Evolutionary conservation across 2,329 filamentous ascomycete species (phyloP), one percentile per base, ranked within the genome.

Genomic region (Colletotrichum australisinense): DNA sequence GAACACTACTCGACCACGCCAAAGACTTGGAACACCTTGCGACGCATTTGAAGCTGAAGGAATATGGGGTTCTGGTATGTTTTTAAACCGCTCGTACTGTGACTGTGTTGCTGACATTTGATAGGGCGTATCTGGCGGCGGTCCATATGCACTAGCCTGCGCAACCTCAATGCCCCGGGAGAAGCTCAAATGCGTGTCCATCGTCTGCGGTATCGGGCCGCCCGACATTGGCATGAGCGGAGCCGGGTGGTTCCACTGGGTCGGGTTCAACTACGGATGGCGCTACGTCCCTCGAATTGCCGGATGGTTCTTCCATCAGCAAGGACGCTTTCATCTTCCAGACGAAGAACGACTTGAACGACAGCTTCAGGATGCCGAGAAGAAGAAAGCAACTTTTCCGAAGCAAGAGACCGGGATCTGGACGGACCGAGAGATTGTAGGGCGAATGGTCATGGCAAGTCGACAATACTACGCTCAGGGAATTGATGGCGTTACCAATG

Each of bases 1-100:
- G 82, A 14, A 76, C 62, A 16, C 75, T 84, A 19, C 55, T 79
- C 16, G 80, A 84, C n/a, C 72, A 74, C 19, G 63, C 74, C 4
- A 68, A 69, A 4, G 74, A 75, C 55, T 19, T 75, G 26, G 59
- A 72, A 30, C 38, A 59, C 14, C 68, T 75, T 11, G 74, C 74
- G 9, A 19, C 38, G 3, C 73, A 75, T 60, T 71, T 75, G 5
- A 28, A 42, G 26, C 11, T 75, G 16, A 24, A 65, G 12, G 46
- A 71, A 5, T 75, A 64, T 7, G 71, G 67, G 2, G 67, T 75
- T 6, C 32, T 75, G 73, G 73, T 75, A 19, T 2, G 46, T 24
- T 1, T 7, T 12, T 3, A 6, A 12, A 19, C 46, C 4, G n/a
- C 9, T 5, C 28, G 1, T 14, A 9, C 16, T 16, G 3, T 1